Percentiles rank a stretch among this genome's conserved stretches.
phyloP scores from a whole-genome alignment of 257 asterid genomes.

The Lavandula angustifolia region DNA sequence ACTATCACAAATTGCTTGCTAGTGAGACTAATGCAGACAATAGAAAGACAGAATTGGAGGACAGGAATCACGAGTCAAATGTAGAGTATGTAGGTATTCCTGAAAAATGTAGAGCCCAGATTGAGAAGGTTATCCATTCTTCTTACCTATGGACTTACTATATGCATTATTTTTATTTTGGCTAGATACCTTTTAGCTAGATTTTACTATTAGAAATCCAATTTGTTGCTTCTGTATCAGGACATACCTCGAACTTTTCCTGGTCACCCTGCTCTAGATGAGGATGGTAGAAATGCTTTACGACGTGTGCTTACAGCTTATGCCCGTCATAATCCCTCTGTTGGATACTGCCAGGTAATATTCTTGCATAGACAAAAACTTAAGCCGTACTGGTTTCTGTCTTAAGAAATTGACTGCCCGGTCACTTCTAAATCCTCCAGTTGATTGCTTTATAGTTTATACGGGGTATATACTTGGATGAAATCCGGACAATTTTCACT shows the following conservation, averaged over 20 bases:
- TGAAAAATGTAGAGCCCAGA: slow-evolving; percentile 89
- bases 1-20: slow-evolving; percentile 68
- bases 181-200: slow-evolving; percentile 11
- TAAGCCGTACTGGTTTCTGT: not conserved
- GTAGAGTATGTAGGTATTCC: slow-evolving; percentile 39
- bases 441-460: no score
- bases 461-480: no score
- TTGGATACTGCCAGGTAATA: slow-evolving; percentile 91
- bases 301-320: slow-evolving; percentile 91
- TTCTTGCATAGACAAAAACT: not conserved
- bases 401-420: not conserved
- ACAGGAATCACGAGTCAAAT: slow-evolving; percentile 35
- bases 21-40: slow-evolving; percentile 42
- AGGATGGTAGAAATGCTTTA: slow-evolving; percentile 93
- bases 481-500: no score
- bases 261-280: slow-evolving; percentile 94
- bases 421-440: not conserved
- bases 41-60: slow-evolving; percentile 40
- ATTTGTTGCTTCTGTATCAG: slow-evolving; percentile 42
- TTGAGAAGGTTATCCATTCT: slow-evolving; percentile 73
- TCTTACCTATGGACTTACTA: slow-evolving; percentile 30
- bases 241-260: slow-evolving; percentile 95
- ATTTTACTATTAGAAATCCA: slow-evolving; percentile 19
- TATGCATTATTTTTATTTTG: slow-evolving; percentile 12
- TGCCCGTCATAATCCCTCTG: slow-evolving; percentile 92